Conservation (phyloP, 768 basidiomycete genomes). For the Amanita fuliginea region DNA sequence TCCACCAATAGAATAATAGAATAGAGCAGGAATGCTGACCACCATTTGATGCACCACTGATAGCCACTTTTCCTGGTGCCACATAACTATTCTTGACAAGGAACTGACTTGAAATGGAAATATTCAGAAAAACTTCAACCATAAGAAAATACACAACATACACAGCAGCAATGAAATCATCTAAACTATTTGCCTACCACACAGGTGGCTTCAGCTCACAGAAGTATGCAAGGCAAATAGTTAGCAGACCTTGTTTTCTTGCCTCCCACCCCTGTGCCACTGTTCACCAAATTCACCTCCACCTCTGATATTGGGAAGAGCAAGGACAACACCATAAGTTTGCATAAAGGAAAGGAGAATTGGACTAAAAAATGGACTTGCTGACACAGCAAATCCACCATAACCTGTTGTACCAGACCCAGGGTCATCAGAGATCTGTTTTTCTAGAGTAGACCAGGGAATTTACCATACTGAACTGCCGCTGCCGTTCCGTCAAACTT, state of each 20-base stretch:
- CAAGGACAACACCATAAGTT: too few relatives aligned
- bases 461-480: constrained; percentile 61
- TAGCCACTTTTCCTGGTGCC: constrained; percentile 56
- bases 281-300: too few relatives aligned
- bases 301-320: too few relatives aligned
- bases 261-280: constrained; percentile 27
- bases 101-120: constrained; percentile 36
- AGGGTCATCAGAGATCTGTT: background rate
- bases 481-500: constrained; percentile 64
- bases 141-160: constrained; percentile 21
- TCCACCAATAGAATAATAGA: background rate
- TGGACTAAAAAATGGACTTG: constrained; percentile 13
- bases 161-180: too few relatives aligned
- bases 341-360: too few relatives aligned
- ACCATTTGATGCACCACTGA: constrained; percentile 76
- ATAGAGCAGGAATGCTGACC: constrained; percentile 26
- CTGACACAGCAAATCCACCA: constrained; percentile 65
- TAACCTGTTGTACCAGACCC: constrained; percentile 37
- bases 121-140: background rate
- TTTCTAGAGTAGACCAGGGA: background rate
- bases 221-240: background rate
- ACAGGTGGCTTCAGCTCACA: constrained; percentile 53
- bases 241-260: constrained; percentile 49
- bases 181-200: constrained; percentile 35
- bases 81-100: constrained; percentile 65